Percentiles rank a stretch among this genome's conserved stretches.
These are phyloP conservation scores for Penicillium sclerotigenum DNA, from an alignment of 2,329 filamentous ascomycete species.

Conservation along the genomic window DNA sequence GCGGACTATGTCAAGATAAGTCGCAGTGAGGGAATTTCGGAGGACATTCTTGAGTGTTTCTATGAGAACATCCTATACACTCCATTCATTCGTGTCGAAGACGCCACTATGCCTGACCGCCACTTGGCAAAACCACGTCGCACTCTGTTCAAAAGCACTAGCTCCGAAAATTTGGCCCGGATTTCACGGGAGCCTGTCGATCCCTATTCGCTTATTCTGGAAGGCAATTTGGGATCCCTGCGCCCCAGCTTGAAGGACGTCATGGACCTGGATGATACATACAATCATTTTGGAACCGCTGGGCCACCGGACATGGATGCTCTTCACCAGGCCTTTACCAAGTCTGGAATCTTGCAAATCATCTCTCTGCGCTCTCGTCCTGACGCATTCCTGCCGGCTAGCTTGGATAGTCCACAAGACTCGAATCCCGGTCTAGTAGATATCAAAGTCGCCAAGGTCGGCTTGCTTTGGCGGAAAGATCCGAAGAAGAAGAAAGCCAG, in stretches of 20 bases:
- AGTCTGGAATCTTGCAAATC: slow-evolving; percentile 88
- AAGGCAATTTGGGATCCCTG: slow-evolving; percentile 77
- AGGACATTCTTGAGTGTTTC: slow-evolving; percentile 90
- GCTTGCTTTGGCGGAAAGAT: slow-evolving; percentile 91
- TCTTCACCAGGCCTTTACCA: slow-evolving; percentile 84
- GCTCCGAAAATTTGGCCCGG: slow-evolving; percentile 62
- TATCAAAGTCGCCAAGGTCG: slow-evolving; percentile 96
- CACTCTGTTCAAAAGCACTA: slow-evolving; percentile 64
- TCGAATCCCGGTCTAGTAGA: slow-evolving; percentile 91
- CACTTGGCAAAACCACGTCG: slow-evolving; percentile 70
- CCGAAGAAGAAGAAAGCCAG: slow-evolving; percentile 88
- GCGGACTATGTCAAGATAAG: slow-evolving; percentile 94
- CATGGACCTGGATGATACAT: slow-evolving; percentile 87
- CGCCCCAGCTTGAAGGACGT: slow-evolving; percentile 87
- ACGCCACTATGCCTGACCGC: slow-evolving; percentile 70
- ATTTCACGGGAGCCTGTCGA: slow-evolving; percentile 81
- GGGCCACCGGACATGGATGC: slow-evolving; percentile 73
- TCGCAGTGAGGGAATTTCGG: slow-evolving; percentile 83
- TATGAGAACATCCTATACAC: slow-evolving; percentile 99
- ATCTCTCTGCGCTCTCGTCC: slow-evolving; percentile 89
- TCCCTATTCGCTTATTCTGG: slow-evolving; percentile 90
- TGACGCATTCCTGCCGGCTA: slow-evolving; percentile 91
- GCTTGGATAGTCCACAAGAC: slow-evolving; percentile 77
- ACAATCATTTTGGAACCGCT: slow-evolving; percentile 77
- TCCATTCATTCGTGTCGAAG: slow-evolving; percentile 95